These are phyloP conservation scores for Globisporangium solare DNA, from an alignment of 352 stramenopile species.

Conservation along the genomic window DNA sequence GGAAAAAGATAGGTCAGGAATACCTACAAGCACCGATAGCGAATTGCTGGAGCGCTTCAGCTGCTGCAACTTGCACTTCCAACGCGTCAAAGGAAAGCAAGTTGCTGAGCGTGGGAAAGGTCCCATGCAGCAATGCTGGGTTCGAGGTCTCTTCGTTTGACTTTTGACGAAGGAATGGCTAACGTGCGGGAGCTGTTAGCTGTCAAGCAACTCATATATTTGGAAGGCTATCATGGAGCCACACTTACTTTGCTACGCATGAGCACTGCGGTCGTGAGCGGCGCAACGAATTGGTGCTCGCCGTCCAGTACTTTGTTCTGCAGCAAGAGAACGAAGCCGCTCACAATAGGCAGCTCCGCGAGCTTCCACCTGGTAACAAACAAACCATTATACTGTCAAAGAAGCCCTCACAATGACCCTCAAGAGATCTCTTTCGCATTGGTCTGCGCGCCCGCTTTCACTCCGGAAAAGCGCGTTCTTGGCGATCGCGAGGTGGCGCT, in stretches of 20 bases:
- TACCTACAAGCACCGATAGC: constrained; percentile 54
- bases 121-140: constrained; percentile 34
- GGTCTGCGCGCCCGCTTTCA: constrained; percentile 40
- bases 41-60: constrained; percentile 53
- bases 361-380: constrained; percentile 52
- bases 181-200: too few relatives aligned
- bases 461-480: constrained; percentile 79
- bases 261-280: constrained; percentile 34
- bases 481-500: constrained; percentile 63
- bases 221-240: neutral
- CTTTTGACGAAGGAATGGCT: constrained; percentile 72
- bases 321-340: constrained; percentile 49
- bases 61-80: constrained; percentile 58
- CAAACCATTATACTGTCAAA: neutral
- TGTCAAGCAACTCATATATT: too few relatives aligned
- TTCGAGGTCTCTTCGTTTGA: constrained; percentile 78
- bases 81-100: constrained; percentile 53
- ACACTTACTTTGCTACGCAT: constrained; percentile 42
- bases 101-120: constrained; percentile 50
- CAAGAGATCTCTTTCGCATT: neutral
- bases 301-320: constrained; percentile 52
- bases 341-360: constrained; percentile 52
- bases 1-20: neutral
- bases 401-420: too few relatives aligned
- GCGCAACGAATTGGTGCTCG: constrained; percentile 29